Evolutionary conservation across 495 filamentous ascomycete genomes (phyloP).

Genomic region (Bathelium albidoporum): DNA sequence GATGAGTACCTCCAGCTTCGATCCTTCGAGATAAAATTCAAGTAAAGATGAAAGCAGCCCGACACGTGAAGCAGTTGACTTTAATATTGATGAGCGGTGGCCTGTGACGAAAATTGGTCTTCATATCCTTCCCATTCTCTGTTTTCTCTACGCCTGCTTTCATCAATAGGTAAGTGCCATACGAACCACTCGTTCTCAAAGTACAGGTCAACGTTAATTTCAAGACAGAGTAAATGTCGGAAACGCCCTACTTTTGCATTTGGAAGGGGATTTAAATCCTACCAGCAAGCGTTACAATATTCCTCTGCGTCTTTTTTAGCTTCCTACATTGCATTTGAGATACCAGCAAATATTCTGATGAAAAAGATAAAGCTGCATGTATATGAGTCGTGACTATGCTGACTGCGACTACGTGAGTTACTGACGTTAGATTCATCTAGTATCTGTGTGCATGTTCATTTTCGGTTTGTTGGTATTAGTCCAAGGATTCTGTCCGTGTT

Average conservation of each 20-base stretch:
- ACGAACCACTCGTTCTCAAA: not conserved
- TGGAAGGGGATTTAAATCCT: slow-evolving; percentile 39
- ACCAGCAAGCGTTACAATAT: slow-evolving; percentile 63
- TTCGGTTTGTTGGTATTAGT: slow-evolving; percentile 12
- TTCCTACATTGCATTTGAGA: slow-evolving; percentile 51
- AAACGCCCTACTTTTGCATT: slow-evolving; percentile 42
- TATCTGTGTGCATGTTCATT: not conserved
- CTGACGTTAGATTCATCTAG: not conserved
- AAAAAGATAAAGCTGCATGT: not conserved
- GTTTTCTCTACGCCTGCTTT: not conserved
- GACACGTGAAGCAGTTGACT: too few species aligned
- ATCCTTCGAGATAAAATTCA: too few species aligned
- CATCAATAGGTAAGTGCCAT: not conserved
- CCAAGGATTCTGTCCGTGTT: too few species aligned
- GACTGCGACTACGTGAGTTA: not conserved
- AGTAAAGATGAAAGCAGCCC: too few species aligned
- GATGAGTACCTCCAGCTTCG: too few species aligned
- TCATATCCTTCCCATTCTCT: not conserved
- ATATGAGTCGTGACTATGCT: not conserved
- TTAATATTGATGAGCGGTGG: too few species aligned
- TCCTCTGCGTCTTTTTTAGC: slow-evolving; percentile 81
- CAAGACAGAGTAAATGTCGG: slow-evolving; percentile 49
- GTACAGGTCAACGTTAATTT: not conserved
- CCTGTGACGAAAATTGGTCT: not conserved
- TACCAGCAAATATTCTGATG: slow-evolving; percentile 32